A percentile compares a stretch with the other conserved stretches of the same genome.
These are phyloP conservation scores for Rhododendron ferrugineum DNA, from an alignment of 148 eudicot genomes.

Conservation along the genomic window DNA sequence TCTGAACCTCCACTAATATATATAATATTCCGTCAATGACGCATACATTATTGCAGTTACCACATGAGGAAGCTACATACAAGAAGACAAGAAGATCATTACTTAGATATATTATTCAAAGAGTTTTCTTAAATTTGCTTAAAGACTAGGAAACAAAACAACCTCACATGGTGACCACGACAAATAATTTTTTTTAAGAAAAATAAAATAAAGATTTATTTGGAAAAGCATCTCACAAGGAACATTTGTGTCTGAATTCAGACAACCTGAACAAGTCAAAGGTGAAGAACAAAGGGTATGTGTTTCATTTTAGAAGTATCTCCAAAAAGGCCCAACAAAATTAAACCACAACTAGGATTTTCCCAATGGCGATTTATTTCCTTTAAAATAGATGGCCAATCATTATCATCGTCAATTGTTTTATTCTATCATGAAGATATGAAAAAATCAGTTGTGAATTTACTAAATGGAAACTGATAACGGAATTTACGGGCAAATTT, in stretches of 20 bases:
- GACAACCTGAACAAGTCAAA: background rate
- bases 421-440: background rate
- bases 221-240: background rate
- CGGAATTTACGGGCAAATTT: background rate
- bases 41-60: background rate
- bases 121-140: background rate
- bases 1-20: no score
- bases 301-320: background rate
- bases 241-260: background rate
- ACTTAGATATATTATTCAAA: background rate
- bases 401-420: background rate
- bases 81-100: background rate
- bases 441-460: background rate
- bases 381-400: background rate
- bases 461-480: background rate
- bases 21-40: background rate
- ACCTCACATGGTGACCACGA: background rate
- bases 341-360: background rate
- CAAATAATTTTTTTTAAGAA: background rate
- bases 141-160: background rate
- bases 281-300: background rate
- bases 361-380: background rate
- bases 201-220: background rate
- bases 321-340: background rate
- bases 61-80: background rate